phyloP scores from a whole-genome alignment of 257 asterid species.

The Ballota nigra region DNA sequence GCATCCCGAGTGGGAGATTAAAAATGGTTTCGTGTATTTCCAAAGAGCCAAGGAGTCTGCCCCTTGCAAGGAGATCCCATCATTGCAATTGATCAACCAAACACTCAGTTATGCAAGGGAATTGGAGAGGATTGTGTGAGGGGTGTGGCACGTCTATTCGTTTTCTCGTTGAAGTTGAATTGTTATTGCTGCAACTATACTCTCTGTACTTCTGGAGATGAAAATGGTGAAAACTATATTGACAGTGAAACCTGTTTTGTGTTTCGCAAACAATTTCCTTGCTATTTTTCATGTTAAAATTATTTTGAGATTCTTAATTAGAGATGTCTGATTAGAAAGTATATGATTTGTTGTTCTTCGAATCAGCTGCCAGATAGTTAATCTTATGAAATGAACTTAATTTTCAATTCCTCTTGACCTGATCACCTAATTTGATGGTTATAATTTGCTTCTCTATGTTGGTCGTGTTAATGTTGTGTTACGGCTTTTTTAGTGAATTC shows the following conservation, averaged over 20 bases:
- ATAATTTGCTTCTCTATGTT: not conserved
- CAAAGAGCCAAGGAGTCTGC: slow-evolving; percentile 71
- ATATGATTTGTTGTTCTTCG: not conserved
- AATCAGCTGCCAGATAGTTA: not conserved
- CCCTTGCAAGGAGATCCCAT: slow-evolving; percentile 94
- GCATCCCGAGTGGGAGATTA: slow-evolving; percentile 89
- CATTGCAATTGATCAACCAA: slow-evolving; percentile 89
- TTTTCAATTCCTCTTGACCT: not conserved
- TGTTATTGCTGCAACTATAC: slow-evolving; percentile 10
- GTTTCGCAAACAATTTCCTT: not conserved
- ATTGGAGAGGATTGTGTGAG: slow-evolving; percentile 62
- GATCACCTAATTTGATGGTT: not conserved
- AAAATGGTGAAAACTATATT: not conserved
- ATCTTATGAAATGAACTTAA: not conserved
- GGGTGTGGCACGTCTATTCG: not conserved
- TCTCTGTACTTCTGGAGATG: not conserved
- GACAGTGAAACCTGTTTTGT: not conserved
- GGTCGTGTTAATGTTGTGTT: not conserved
- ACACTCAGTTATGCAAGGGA: slow-evolving; percentile 92
- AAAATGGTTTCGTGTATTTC: slow-evolving; percentile 56
- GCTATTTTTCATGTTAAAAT: not conserved
- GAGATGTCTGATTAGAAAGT: not conserved
- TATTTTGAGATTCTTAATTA: slow-evolving; percentile 1
- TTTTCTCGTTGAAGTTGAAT: not conserved
- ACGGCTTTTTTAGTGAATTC: too few species aligned